Conservation (phyloP, 2,329 filamentous ascomycete species). For the Pseudocercospora crystallina region DNA sequence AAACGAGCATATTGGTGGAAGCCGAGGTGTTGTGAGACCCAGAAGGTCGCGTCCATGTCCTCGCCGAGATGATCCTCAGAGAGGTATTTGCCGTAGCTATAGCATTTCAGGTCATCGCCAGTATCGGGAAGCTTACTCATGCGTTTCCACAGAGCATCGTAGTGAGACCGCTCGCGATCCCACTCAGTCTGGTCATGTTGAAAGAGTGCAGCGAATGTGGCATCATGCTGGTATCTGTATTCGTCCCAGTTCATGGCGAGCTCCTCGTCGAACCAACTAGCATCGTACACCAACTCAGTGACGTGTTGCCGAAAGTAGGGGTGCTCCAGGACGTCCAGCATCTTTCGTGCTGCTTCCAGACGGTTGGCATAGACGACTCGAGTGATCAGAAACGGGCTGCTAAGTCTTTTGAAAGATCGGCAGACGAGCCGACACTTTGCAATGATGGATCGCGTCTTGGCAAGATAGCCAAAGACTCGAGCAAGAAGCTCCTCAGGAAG, state of each 20-base stretch:
- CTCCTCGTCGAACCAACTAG: constrained; percentile 11
- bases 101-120: too few relatives aligned
- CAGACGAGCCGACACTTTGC: constrained; percentile 12
- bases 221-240: too few relatives aligned
- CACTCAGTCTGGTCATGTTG: too few relatives aligned
- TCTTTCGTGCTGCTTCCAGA: constrained; percentile 5
- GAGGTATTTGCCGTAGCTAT: too few relatives aligned
- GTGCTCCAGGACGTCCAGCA: constrained; percentile 14
- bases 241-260: neutral
- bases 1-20: neutral
- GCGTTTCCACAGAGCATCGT: too few relatives aligned
- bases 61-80: too few relatives aligned
- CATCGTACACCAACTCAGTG: constrained; percentile 15
- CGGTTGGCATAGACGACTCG: constrained; percentile 13
- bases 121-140: too few relatives aligned
- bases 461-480: constrained; percentile 9
- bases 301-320: constrained; percentile 18
- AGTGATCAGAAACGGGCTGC: constrained; percentile 19
- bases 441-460: neutral
- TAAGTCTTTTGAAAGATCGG: constrained; percentile 12
- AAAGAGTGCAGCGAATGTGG: too few relatives aligned
- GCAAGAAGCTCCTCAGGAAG: constrained; percentile 6
- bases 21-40: neutral
- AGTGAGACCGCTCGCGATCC: too few relatives aligned
- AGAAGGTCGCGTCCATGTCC: neutral